Base-by-base conservation (phyloP, 257 asterid genomes). In the Rauvolfia tetraphylla region DNA sequence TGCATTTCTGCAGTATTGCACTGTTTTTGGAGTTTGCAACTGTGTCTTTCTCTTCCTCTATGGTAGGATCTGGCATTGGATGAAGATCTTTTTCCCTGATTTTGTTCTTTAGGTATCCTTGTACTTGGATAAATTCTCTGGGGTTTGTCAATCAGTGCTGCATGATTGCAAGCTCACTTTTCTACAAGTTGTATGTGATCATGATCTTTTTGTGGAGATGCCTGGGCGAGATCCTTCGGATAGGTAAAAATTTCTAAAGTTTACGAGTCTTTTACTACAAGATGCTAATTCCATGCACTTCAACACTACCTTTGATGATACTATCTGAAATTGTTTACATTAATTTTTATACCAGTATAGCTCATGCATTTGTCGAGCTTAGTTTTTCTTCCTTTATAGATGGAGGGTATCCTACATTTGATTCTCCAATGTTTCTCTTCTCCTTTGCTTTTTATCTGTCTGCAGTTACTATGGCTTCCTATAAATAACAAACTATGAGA, bases 191-290 rank as follows among this genome's bases (percentile, higher is more conserved):
- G 80, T 95, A 86, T 95, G 99, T 53, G 99, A 95, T 84, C 99
- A 95, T 9, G 99, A 95, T 85, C 98, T 95, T 63, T 95, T 95
- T 79, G 97, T 95, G 85, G 99, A 95, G 87, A 95, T 95, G 99
- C 99, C 99, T 65, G 99, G 99, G 68, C 82, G 98, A 85, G 99
- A 95, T 84, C 99, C 99, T 79, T 95, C 99, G 29, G 99, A 95
- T 87, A 89, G 99, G 99, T 95, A 85, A 79, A 67, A 39, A 20
- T 75, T 75, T 67, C 56, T n/a, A 75, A 72, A 51, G 27, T 36
- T 49, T 29, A 67, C 51, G n/a, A 5, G 66, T 53, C 13, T 78
- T 71, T 65, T 69, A 62, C 42, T 79, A 75, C 71, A 7, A 34
- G 71, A 38, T 38, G 29, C 51, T 39, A 38, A 36, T 22, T 67